These are phyloP conservation scores for Myxozyma monticola DNA, from an alignment of 805 yeast species.

Conservation along the genomic window DNA sequence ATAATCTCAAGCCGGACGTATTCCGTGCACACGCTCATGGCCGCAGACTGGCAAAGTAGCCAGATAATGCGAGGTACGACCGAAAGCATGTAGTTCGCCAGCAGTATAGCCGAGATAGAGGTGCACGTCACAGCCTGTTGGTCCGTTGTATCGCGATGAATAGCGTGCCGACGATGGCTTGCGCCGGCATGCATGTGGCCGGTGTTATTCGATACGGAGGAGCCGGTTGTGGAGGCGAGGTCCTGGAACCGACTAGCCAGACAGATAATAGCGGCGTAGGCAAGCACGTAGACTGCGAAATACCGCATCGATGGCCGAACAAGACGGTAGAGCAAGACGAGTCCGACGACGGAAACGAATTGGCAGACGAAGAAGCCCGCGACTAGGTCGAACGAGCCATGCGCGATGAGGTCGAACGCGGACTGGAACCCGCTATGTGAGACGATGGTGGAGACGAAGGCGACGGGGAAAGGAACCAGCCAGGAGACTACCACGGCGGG, in stretches of 20 bases:
- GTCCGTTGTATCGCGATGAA: too few species aligned
- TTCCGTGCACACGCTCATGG: slow-evolving; percentile 16
- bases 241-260: too few species aligned
- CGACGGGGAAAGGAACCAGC: slow-evolving; percentile 19
- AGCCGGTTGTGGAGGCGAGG: too few species aligned
- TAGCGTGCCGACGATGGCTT: too few species aligned
- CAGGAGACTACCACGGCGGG: slow-evolving; percentile 18
- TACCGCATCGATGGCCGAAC: not conserved
- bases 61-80: slow-evolving; percentile 14
- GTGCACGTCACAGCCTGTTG: too few species aligned
- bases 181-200: too few species aligned
- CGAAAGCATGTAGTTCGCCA: not conserved
- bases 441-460: slow-evolving; percentile 8
- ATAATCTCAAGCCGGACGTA: slow-evolving; percentile 11
- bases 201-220: too few species aligned
- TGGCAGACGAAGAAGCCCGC: slow-evolving; percentile 4
- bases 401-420: slow-evolving; percentile 3
- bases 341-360: slow-evolving; percentile 4
- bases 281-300: slow-evolving; percentile 2
- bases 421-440: slow-evolving; percentile 3
- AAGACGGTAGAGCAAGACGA: not conserved
- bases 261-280: not conserved
- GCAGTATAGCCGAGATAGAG: too few species aligned
- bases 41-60: slow-evolving; percentile 19
- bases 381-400: not conserved